These are phyloP conservation scores for Solanum hybrid DNA, from an alignment of 305 asterid species.

Conservation along the genomic window DNA sequence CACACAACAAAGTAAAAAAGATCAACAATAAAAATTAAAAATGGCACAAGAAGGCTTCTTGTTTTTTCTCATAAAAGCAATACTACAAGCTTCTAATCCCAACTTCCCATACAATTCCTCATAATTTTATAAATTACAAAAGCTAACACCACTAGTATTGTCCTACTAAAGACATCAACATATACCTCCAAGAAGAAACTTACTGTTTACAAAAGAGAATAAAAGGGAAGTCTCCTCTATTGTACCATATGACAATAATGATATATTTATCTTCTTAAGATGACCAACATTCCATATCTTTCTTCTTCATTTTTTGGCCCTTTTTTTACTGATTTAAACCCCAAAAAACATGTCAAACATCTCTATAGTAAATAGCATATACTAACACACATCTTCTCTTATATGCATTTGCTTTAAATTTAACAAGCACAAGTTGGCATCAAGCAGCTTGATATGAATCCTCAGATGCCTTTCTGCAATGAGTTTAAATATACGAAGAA, in stretches of 20 bases:
- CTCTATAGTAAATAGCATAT: neutral
- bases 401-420: neutral
- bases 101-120: neutral
- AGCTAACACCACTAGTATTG: neutral
- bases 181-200: neutral
- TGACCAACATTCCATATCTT: neutral
- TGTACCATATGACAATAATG: neutral
- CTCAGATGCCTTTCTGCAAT: conserved; percentile 7
- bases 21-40: too few relatives aligned
- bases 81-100: too few relatives aligned
- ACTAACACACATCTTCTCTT: neutral
- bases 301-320: neutral
- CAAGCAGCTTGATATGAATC: conserved; percentile 10
- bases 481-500: neutral
- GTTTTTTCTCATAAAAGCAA: too few relatives aligned
- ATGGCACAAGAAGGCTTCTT: too few relatives aligned
- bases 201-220: neutral
- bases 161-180: neutral
- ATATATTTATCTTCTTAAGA: neutral
- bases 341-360: neutral
- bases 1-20: too few relatives aligned
- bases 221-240: neutral
- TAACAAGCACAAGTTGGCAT: neutral
- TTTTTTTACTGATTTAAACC: neutral
- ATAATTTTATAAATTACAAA: neutral